These are phyloP conservation scores for Sporobolomyces roseus DNA, from an alignment of 768 basidiomycete species.

Conservation along the genomic window DNA sequence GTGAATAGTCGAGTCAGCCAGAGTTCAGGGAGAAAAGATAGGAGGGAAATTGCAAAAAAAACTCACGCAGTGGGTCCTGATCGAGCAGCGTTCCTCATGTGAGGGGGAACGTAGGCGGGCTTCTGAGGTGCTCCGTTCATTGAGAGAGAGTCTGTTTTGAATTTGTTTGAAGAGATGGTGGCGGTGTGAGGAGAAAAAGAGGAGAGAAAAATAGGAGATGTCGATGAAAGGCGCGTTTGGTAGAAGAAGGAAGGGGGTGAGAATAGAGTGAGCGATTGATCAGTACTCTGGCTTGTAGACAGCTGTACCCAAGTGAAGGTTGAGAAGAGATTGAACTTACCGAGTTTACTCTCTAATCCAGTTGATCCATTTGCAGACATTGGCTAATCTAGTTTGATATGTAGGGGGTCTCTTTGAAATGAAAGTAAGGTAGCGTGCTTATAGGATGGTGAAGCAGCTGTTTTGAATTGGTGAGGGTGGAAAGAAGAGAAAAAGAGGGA, in stretches of 20 bases:
- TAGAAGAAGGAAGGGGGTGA: neutral
- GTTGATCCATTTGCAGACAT: slow-evolving; percentile 33
- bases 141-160: slow-evolving; percentile 22
- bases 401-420: neutral
- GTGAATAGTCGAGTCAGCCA: neutral
- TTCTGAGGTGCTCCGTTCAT: slow-evolving; percentile 24
- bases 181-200: neutral
- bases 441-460: slow-evolving; percentile 2
- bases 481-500: neutral
- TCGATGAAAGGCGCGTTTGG: neutral
- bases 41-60: neutral
- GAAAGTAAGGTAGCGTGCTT: neutral
- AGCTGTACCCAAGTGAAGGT: neutral
- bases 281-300: too few relatives aligned
- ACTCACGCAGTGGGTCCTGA: slow-evolving; percentile 18
- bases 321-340: neutral
- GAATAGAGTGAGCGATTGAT: too few relatives aligned
- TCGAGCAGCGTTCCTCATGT: slow-evolving; percentile 34
- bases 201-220: neutral
- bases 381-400: slow-evolving; percentile 3
- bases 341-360: slow-evolving; percentile 34
- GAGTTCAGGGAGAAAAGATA: neutral
- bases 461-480: neutral
- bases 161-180: neutral
- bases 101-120: slow-evolving; percentile 40